Evolutionary conservation across 768 basidiomycete genomes (phyloP).

Genomic region (Macrolepiota fuliginosa): DNA sequence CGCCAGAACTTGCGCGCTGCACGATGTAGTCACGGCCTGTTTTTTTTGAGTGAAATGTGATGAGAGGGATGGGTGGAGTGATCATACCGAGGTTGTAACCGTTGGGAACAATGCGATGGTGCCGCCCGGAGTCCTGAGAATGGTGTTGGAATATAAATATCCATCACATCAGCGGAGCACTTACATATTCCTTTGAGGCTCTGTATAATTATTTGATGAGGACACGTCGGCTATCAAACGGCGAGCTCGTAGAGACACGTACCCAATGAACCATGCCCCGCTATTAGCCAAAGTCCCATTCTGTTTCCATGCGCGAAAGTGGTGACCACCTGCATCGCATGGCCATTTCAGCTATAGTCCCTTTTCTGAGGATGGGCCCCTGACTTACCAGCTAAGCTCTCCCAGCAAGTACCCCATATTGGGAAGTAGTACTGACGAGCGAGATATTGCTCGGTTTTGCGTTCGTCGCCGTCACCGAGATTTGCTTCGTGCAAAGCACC

Average conservation of each 20-base stretch:
- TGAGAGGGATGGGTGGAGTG: background rate
- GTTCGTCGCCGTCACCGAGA: constrained; percentile 79
- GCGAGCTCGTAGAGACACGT: constrained; percentile 21
- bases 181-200: constrained; percentile 69
- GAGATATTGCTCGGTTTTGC: constrained; percentile 65
- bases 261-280: constrained; percentile 87
- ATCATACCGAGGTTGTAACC: constrained; percentile 66
- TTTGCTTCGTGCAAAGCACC: constrained; percentile 77
- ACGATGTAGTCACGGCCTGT: constrained; percentile 77
- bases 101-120: constrained; percentile 72
- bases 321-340: constrained; percentile 64
- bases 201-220: constrained; percentile 29
- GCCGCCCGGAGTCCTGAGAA: constrained; percentile 48
- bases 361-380: background rate
- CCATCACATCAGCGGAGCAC: background rate
- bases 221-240: background rate
- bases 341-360: background rate
- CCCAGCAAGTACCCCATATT: constrained; percentile 85
- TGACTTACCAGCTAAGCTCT: constrained; percentile 62
- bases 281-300: constrained; percentile 71
- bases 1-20: constrained; percentile 46
- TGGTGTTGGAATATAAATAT: background rate
- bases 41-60: background rate
- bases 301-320: constrained; percentile 89
- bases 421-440: constrained; percentile 79